Percentiles rank a stretch among this genome's conserved stretches.
Evolutionary conservation across 2,329 filamentous ascomycete species (phyloP).

Genomic region (Scolecobasidium constrictum): DNA sequence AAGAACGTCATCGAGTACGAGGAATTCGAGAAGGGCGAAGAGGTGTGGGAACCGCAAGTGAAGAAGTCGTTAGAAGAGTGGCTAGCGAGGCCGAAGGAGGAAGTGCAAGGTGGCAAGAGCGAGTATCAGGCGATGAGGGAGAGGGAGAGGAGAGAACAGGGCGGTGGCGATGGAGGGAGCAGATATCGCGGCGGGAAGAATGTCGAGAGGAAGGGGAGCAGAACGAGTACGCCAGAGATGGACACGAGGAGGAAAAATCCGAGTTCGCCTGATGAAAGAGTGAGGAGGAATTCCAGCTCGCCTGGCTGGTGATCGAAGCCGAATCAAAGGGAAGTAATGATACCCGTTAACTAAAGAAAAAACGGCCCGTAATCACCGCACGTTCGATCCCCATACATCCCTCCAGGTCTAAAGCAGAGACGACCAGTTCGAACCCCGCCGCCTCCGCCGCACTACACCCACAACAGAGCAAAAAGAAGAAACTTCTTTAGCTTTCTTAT

Average conservation of each 20-base stretch:
- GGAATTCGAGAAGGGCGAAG: conserved; percentile 65
- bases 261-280: conserved; percentile 7
- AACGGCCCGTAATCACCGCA: too few relatives aligned
- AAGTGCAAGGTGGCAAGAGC: not conserved
- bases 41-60: conserved; percentile 72
- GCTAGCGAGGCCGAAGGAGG: conserved; percentile 24
- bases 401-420: too few relatives aligned
- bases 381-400: too few relatives aligned
- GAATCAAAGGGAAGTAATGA: too few relatives aligned
- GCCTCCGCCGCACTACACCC: too few relatives aligned
- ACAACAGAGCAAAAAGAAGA: too few relatives aligned
- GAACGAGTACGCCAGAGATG: not conserved
- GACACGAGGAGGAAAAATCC: conserved; percentile 8
- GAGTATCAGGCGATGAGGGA: conserved; percentile 12
- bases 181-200: not conserved
- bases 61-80: conserved; percentile 43
- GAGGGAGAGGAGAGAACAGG: conserved; percentile 32
- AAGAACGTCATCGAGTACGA: conserved; percentile 68
- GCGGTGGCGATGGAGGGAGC: conserved; percentile 9
- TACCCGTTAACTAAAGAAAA: too few relatives aligned
- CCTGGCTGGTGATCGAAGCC: too few relatives aligned
- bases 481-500: too few relatives aligned
- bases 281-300: conserved; percentile 9
- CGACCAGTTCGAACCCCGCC: too few relatives aligned
- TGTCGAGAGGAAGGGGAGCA: not conserved